Conservation (phyloP, 164 flowering plant species). For the Hamamelis virginiana region DNA sequence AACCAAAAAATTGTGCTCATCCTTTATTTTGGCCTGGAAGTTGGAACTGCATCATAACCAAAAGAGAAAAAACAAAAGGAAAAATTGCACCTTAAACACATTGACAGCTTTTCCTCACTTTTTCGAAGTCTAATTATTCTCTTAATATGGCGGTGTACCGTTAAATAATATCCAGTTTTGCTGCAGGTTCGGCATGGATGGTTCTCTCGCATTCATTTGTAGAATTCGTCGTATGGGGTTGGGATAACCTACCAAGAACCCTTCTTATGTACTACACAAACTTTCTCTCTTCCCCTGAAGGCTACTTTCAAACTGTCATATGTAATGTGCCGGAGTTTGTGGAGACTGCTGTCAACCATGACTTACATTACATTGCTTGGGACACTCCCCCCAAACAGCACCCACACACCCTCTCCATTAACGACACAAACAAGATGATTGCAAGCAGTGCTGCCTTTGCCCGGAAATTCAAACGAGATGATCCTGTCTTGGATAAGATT, state of each 20-base stretch:
- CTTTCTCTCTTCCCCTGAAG: constrained; percentile 85
- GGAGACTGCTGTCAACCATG: constrained; percentile 62
- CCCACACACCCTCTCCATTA: constrained; percentile 59
- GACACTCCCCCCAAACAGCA: constrained; percentile 79
- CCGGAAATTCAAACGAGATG: constrained; percentile 60
- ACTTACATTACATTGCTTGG: constrained; percentile 84
- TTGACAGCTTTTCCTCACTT: not conserved
- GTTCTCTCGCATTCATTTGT: constrained; percentile 69
- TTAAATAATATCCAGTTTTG: not conserved
- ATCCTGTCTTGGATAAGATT: constrained; percentile 59
- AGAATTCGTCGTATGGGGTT: constrained; percentile 75
- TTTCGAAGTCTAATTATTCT: not conserved
- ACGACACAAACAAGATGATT: constrained; percentile 58
- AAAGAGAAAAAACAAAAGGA: not conserved
- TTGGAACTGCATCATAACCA: too few relatives aligned
- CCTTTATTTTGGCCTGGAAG: too few relatives aligned
- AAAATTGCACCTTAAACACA: not conserved
- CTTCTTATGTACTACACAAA: constrained; percentile 86
- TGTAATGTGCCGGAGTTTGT: constrained; percentile 73
- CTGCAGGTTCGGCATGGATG: constrained; percentile 93
- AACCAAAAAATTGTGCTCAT: too few relatives aligned
- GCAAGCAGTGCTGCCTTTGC: constrained; percentile 71
- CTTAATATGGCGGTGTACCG: not conserved
- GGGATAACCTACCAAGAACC: constrained; percentile 87
- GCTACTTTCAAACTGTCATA: constrained; percentile 80